A percentile compares a stretch with the other conserved stretches of the same genome.
Evolutionary conservation across 2,329 filamentous ascomycete genomes (phyloP).

Genomic region (Chrysosporium queenslandicum): DNA sequence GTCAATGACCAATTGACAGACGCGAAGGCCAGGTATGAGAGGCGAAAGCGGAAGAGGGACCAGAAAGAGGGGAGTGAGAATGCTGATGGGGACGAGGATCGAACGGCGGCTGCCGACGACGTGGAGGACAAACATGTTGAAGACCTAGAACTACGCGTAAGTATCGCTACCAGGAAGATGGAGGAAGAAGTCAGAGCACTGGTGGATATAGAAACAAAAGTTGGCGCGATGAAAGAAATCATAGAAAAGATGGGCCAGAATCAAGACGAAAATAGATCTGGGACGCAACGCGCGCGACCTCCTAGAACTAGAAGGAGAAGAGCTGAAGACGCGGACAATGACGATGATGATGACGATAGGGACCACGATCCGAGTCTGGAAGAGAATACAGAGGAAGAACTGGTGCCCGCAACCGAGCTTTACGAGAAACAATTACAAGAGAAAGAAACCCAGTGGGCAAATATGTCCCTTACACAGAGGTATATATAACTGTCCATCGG

Average conservation of each 20-base stretch:
- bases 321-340: constrained; percentile 19
- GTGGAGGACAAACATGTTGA: constrained; percentile 35
- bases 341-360: constrained; percentile 23
- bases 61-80: neutral
- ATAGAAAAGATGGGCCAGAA: constrained; percentile 38
- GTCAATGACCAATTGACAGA: constrained; percentile 46
- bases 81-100: neutral
- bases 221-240: constrained; percentile 37
- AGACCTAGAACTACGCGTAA: constrained; percentile 39
- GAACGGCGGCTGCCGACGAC: constrained; percentile 26
- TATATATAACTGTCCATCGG: constrained; percentile 20
- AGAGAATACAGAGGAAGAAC: constrained; percentile 36
- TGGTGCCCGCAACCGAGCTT: constrained; percentile 28
- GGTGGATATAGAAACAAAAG: constrained; percentile 47
- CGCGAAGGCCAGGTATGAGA: constrained; percentile 31
- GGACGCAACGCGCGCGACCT: constrained; percentile 25
- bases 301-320: constrained; percentile 28
- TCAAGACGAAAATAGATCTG: constrained; percentile 17
- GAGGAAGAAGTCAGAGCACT: constrained; percentile 49
- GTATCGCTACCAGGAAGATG: constrained; percentile 44
- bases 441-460: constrained; percentile 28
- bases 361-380: constrained; percentile 33
- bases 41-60: constrained; percentile 26
- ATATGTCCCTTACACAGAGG: constrained; percentile 34
- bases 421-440: constrained; percentile 30